Evolutionary conservation across 108 stramenopile species (phyloP).

Genomic region (Cyclotella baltica): DNA sequence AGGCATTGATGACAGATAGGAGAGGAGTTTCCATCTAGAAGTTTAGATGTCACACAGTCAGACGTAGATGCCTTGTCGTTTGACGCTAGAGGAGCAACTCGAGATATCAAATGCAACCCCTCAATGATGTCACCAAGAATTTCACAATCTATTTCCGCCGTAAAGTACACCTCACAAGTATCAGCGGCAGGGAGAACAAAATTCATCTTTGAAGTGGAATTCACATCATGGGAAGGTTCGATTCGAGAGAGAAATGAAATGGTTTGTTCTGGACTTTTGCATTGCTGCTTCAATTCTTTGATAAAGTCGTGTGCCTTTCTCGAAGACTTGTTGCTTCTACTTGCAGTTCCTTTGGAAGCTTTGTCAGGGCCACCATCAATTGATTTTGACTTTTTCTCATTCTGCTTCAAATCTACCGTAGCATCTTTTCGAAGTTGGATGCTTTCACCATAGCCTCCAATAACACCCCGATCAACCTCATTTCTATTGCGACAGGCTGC

Average conservation of each 20-base stretch:
- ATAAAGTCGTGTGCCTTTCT: conserved; percentile 36
- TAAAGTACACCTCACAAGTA: conserved; percentile 40
- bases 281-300: conserved; percentile 29
- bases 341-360: background rate
- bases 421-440: conserved; percentile 26
- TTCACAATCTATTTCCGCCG: conserved; percentile 41
- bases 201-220: background rate
- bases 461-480: conserved; percentile 4
- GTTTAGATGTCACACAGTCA: background rate
- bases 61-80: too few relatives aligned
- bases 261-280: conserved; percentile 21
- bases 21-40: background rate
- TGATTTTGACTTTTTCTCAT: conserved; percentile 11
- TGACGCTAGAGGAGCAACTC: background rate
- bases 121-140: conserved; percentile 36
- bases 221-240: background rate
- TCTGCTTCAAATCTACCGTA: background rate
- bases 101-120: conserved; percentile 35
- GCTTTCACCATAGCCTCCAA: conserved; percentile 21
- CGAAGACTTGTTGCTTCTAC: conserved; percentile 25
- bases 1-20: background rate
- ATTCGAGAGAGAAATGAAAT: conserved; percentile 33
- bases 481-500: background rate
- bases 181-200: conserved; percentile 18
- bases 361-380: background rate